Evolutionary conservation across 2,329 filamentous ascomycete genomes (phyloP).

Genomic region (Aplosporella prunicola): DNA sequence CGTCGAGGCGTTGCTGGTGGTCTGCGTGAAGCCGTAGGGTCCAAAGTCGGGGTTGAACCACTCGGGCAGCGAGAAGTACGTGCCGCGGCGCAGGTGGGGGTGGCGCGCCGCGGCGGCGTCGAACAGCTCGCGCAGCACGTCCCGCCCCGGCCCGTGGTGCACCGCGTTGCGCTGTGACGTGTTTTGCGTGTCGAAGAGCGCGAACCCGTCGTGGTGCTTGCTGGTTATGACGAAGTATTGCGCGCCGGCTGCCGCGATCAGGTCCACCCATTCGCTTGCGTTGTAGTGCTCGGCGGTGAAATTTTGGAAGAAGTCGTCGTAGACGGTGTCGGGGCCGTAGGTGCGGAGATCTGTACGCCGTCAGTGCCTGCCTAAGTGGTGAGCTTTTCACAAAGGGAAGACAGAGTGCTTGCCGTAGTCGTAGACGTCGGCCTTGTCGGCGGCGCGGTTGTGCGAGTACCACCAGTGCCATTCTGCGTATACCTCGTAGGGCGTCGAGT

Average conservation of each 20-base stretch:
- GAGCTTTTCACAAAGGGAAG: slow-evolving; percentile 16
- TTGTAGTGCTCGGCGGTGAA: slow-evolving; percentile 44
- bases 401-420: too few relatives aligned
- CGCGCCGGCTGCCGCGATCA: slow-evolving; percentile 44
- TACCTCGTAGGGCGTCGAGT: slow-evolving; percentile 28
- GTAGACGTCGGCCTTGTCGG: slow-evolving; percentile 36
- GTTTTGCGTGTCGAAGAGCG: slow-evolving; percentile 34
- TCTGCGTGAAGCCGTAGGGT: slow-evolving; percentile 26
- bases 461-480: slow-evolving; percentile 35
- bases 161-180: slow-evolving; percentile 35
- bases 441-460: slow-evolving; percentile 36
- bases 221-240: slow-evolving; percentile 37
- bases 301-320: slow-evolving; percentile 47
- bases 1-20: slow-evolving; percentile 16
- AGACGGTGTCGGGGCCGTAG: slow-evolving; percentile 43
- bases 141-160: slow-evolving; percentile 30
- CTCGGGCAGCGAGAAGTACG: slow-evolving; percentile 38
- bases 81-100: slow-evolving; percentile 34
- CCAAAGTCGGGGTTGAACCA: slow-evolving; percentile 40
- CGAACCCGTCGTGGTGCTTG: slow-evolving; percentile 40
- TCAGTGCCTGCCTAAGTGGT: too few relatives aligned
- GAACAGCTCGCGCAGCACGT: slow-evolving; percentile 36
- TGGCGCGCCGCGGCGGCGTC: slow-evolving; percentile 35
- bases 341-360: slow-evolving; percentile 38
- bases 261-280: slow-evolving; percentile 45